Conservation (phyloP, 257 asterid genomes). For the Jacaranda copaia region DNA sequence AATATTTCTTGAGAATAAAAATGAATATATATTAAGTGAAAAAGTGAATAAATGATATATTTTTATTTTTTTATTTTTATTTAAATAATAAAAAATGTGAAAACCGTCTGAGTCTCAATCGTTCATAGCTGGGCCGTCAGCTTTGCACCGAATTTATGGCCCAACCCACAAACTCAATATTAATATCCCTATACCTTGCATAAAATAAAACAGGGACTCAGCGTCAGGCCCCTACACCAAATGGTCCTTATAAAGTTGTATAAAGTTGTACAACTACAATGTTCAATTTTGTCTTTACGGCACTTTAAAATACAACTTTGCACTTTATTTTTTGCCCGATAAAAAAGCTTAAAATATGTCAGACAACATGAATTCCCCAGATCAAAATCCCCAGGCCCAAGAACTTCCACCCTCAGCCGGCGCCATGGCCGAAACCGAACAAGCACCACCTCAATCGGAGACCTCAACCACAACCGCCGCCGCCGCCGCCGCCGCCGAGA, state of each 20-base stretch:
- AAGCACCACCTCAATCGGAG: constrained; percentile 32
- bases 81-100: too few species aligned
- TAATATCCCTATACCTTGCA: too few species aligned
- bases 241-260: neutral
- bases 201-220: too few species aligned
- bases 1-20: too few species aligned
- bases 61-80: too few species aligned
- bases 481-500: constrained; percentile 36
- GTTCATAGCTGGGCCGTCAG: too few species aligned
- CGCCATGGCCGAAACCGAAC: constrained; percentile 50
- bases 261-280: neutral
- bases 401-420: constrained; percentile 31
- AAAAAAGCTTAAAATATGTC: constrained; percentile 33
- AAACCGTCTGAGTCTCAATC: too few species aligned
- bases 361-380: constrained; percentile 32
- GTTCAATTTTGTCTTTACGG: neutral
- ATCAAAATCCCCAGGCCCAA: constrained; percentile 34
- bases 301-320: neutral
- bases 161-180: too few species aligned
- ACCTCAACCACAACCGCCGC: constrained; percentile 10
- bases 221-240: neutral
- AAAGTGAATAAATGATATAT: too few species aligned
- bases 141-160: too few species aligned
- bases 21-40: too few species aligned
- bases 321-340: neutral